Percentiles rank a stretch among this genome's conserved stretches.
phyloP scores from a whole-genome alignment of 2,329 filamentous ascomycete species.

The Claviceps digitariae region DNA sequence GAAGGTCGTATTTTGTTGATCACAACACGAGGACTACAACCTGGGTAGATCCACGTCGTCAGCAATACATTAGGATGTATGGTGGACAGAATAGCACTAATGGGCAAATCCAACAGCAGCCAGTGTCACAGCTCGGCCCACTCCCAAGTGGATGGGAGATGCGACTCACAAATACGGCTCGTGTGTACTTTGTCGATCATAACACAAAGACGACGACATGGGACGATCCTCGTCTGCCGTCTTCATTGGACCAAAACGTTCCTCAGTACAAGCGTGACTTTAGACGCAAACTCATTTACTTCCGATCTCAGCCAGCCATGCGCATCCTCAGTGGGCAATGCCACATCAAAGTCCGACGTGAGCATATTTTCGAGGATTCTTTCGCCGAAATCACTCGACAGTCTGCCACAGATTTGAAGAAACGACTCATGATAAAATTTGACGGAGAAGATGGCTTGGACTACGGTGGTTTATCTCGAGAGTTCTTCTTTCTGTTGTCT shows the following conservation, averaged over 20 bases:
- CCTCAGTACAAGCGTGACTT: conserved; percentile 99
- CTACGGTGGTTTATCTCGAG: conserved; percentile 92
- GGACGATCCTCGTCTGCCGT: conserved; percentile 92
- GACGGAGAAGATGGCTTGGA: conserved; percentile 96
- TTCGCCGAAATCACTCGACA: conserved; percentile 98
- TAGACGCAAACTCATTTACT: conserved; percentile 94
- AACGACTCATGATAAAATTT: conserved; percentile 98
- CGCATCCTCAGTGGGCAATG: conserved; percentile 93
- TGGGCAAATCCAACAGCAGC: conserved; percentile 89
- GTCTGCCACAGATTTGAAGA: conserved; percentile 91
- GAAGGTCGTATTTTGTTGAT: conserved; percentile 91
- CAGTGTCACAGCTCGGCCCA: conserved; percentile 89
- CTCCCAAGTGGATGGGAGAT: conserved; percentile 98
- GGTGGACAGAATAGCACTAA: conserved; percentile 72
- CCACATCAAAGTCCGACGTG: conserved; percentile 92
- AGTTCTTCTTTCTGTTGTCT: conserved; percentile 98
- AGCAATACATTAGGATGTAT: conserved; percentile 98
- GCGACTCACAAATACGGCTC: conserved; percentile 93
- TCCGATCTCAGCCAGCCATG: conserved; percentile 92
- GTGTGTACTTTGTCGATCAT: conserved; percentile 98
- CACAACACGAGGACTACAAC: conserved; percentile 97
- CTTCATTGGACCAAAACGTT: conserved; percentile 93
- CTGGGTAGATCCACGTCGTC: conserved; percentile 92
- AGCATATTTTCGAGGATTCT: conserved; percentile 96
- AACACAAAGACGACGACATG: conserved; percentile 99